Conservation (phyloP, 2,329 filamentous ascomycete genomes). For the Lizonia empirigonia region DNA sequence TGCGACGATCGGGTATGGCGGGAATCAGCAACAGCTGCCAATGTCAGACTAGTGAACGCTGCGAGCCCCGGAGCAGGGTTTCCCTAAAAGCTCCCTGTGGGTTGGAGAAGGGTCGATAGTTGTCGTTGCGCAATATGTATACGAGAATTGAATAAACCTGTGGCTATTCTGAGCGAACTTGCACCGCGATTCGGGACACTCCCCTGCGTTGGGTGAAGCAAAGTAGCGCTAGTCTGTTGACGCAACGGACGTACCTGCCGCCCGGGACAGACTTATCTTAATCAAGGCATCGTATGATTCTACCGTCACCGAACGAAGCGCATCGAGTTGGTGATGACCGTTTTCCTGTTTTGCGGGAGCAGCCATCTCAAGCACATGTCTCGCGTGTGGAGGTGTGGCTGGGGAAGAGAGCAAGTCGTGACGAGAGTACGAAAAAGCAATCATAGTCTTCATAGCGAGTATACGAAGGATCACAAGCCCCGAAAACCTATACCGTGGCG, state of each 20-base stretch:
- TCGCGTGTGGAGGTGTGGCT: constrained; percentile 6
- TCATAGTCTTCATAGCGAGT: constrained; percentile 6
- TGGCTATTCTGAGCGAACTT: constrained; percentile 10
- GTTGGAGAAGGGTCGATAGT: neutral
- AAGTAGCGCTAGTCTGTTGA: constrained; percentile 9
- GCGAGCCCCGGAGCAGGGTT: neutral
- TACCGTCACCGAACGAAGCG: constrained; percentile 21
- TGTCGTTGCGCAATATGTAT: constrained; percentile 10
- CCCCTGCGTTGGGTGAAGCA: constrained; percentile 4
- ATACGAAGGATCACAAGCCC: constrained; percentile 17
- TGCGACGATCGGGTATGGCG: constrained; percentile 26
- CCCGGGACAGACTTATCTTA: constrained; percentile 25
- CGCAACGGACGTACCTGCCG: constrained; percentile 23
- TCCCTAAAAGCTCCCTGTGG: neutral
- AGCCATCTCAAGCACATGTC: constrained; percentile 12
- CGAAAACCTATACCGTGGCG: constrained; percentile 8
- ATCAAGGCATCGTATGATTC: constrained; percentile 14
- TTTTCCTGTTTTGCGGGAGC: constrained; percentile 11
- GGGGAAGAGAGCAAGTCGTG: constrained; percentile 5
- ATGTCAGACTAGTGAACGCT: constrained; percentile 6
- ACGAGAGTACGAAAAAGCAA: constrained; percentile 13
- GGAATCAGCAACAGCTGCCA: constrained; percentile 13
- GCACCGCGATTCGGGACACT: constrained; percentile 10
- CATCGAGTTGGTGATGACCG: constrained; percentile 4
- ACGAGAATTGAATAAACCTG: constrained; percentile 2